These are phyloP conservation scores for Mycena rebaudengoi DNA, from an alignment of 768 basidiomycete genomes.

Conservation along the genomic window DNA sequence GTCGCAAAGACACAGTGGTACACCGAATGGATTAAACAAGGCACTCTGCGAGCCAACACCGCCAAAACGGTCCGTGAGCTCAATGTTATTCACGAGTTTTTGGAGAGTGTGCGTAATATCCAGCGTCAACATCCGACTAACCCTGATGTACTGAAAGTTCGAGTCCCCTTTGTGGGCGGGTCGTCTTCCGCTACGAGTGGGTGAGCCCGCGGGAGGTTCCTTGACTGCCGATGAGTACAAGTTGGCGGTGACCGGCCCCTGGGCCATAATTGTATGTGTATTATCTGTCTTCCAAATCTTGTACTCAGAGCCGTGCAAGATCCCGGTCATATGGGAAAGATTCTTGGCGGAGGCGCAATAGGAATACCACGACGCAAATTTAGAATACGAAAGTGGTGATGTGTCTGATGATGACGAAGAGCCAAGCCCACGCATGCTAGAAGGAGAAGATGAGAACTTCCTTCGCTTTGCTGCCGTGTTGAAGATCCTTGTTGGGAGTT, in stretches of 20 bases:
- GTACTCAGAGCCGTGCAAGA: no score
- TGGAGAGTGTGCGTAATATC: constrained; percentile 16
- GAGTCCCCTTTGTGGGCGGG: constrained; percentile 33
- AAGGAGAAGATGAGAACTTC: constrained; percentile 22
- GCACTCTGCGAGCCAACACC: constrained; percentile 21
- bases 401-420: not conserved
- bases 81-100: constrained; percentile 25
- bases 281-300: not conserved
- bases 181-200: constrained; percentile 28
- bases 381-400: not conserved
- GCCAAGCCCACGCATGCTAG: constrained; percentile 6
- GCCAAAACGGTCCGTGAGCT: constrained; percentile 17
- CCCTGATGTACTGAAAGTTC: constrained; percentile 13
- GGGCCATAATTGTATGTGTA: constrained; percentile 27
- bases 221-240: constrained; percentile 36
- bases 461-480: constrained; percentile 28
- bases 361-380: not conserved
- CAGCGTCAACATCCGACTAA: not conserved
- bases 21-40: constrained; percentile 27
- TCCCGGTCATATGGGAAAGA: constrained; percentile 24
- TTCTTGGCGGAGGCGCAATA: not conserved
- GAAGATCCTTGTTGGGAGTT: constrained; percentile 25
- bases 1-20: constrained; percentile 37
- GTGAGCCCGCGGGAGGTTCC: constrained; percentile 33
- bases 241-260: constrained; percentile 17